These are phyloP conservation scores for Spathaspora gorwiae DNA, from an alignment of 805 yeast species.

Conservation along the genomic window DNA sequence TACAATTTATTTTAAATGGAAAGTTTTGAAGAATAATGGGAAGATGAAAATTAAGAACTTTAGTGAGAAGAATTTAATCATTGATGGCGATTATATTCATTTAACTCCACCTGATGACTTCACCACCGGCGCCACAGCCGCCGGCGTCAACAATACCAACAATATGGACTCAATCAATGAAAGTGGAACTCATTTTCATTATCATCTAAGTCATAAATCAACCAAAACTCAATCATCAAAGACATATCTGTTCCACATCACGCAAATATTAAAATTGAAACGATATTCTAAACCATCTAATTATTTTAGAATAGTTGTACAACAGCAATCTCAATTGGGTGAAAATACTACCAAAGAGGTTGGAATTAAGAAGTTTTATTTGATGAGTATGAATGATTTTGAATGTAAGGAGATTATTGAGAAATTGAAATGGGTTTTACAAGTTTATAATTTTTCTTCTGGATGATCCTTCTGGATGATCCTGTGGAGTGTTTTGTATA, in stretches of 20 bases:
- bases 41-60: conserved; percentile 65
- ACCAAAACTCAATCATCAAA: conserved; percentile 66
- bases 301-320: conserved; percentile 75
- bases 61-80: conserved; percentile 75
- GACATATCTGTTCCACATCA: conserved; percentile 81
- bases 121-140: conserved; percentile 16
- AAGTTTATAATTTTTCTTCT: conserved; percentile 42
- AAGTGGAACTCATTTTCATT: conserved; percentile 22
- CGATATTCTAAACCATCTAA: conserved; percentile 69
- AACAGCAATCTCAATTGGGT: conserved; percentile 23
- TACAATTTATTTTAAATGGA: conserved; percentile 75
- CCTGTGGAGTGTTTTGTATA: too few relatives aligned
- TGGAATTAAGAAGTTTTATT: conserved; percentile 70
- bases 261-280: conserved; percentile 70
- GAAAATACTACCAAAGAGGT: conserved; percentile 35
- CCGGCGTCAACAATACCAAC: neutral
- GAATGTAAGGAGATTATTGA: conserved; percentile 73
- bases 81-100: conserved; percentile 93
- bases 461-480: too few relatives aligned
- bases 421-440: conserved; percentile 56
- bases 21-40: conserved; percentile 85
- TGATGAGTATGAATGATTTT: conserved; percentile 62
- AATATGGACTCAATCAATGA: conserved; percentile 3
- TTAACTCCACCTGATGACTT: conserved; percentile 81
- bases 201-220: conserved; percentile 37